A percentile compares a stretch with the other conserved stretches of the same genome.
Conservation (phyloP, 805 yeast species). For the Yarrowia bubula region DNA sequence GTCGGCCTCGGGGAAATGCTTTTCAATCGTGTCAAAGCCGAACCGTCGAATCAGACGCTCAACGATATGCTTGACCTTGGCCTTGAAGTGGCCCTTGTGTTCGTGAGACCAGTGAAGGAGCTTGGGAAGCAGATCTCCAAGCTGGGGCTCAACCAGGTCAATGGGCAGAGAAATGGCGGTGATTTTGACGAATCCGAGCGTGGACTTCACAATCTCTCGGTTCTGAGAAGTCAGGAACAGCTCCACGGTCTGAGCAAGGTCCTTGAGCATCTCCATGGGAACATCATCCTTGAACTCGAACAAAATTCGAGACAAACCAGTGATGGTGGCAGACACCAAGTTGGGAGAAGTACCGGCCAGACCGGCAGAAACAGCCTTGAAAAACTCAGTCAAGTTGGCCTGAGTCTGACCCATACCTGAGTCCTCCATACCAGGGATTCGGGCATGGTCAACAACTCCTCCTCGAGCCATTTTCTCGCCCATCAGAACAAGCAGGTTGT, state of each 20-base stretch:
- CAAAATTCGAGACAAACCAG: conserved; percentile 81
- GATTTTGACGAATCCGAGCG: conserved; percentile 71
- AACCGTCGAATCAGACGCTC: conserved; percentile 88
- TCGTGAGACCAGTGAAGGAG: conserved; percentile 92
- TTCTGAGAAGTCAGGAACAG: conserved; percentile 85
- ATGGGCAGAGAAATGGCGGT: conserved; percentile 83
- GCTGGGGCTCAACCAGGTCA: conserved; percentile 63
- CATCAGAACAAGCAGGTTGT: conserved; percentile 70
- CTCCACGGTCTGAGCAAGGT: conserved; percentile 82
- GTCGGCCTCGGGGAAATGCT: conserved; percentile 87
- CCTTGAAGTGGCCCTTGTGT: conserved; percentile 91
- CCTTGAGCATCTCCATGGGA: conserved; percentile 59
- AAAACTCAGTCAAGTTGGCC: conserved; percentile 76
- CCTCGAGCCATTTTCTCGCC: conserved; percentile 69
- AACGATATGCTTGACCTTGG: conserved; percentile 86
- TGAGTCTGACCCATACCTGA: conserved; percentile 51
- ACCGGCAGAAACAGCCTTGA: conserved; percentile 95
- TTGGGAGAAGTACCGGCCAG: conserved; percentile 90
- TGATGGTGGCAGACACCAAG: conserved; percentile 95
- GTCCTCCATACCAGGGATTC: conserved; percentile 63
- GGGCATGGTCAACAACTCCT: conserved; percentile 62
- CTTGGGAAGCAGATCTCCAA: conserved; percentile 64
- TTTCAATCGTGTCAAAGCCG: conserved; percentile 82
- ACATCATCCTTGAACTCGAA: conserved; percentile 78
- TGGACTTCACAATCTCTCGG: conserved; percentile 89